These are phyloP conservation scores for Lindgomyces ingoldianus DNA, from an alignment of 495 filamentous ascomycete genomes.

Conservation along the genomic window DNA sequence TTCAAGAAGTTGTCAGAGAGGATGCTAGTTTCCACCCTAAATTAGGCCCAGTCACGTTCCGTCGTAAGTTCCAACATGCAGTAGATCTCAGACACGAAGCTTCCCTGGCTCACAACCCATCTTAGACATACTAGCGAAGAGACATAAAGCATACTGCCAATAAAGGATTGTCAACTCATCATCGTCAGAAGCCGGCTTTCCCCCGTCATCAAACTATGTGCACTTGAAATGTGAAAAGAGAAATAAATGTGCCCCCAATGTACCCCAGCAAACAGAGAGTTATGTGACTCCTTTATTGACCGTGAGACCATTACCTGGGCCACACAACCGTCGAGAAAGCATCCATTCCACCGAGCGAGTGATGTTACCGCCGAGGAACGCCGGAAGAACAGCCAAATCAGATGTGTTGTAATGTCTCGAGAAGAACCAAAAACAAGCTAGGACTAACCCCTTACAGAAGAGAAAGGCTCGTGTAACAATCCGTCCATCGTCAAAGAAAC, in stretches of 20 bases:
- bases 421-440: neutral
- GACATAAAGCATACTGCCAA: neutral
- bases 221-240: conserved; percentile 6
- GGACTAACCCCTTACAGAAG: neutral
- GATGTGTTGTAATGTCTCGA: neutral
- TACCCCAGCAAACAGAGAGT: neutral
- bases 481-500: conserved; percentile 21
- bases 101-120: too few species aligned
- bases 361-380: conserved; percentile 11
- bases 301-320: neutral
- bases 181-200: neutral
- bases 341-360: conserved; percentile 6
- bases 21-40: too few species aligned
- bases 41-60: too few species aligned
- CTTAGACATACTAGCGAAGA: too few species aligned
- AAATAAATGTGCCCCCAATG: neutral
- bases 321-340: neutral
- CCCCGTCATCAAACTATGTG: conserved; percentile 15
- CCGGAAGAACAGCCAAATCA: neutral
- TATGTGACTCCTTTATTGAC: neutral
- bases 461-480: conserved; percentile 1
- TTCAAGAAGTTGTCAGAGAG: too few species aligned
- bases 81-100: too few species aligned
- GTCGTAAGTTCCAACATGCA: too few species aligned
- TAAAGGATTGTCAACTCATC: conserved; percentile 1